Conservation (phyloP, 2,329 filamentous ascomycete species). For the Xylaria sp. region DNA sequence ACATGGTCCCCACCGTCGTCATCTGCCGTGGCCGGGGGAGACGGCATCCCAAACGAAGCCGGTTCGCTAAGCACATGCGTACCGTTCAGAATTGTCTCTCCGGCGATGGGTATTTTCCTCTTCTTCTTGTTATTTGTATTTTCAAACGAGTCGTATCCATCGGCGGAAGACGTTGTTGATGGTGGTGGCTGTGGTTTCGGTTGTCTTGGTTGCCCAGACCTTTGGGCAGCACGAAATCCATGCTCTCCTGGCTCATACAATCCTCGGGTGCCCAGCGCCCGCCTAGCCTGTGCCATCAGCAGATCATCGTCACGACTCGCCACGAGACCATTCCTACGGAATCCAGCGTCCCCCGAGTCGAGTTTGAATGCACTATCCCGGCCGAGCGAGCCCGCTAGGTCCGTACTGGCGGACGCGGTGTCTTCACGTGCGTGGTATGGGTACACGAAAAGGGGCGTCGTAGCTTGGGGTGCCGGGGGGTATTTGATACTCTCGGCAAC, state of each 20-base stretch:
- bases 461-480: constrained; percentile 77
- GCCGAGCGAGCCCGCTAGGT: constrained; percentile 42
- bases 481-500: constrained; percentile 85
- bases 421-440: constrained; percentile 69
- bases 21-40: constrained; percentile 50
- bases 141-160: constrained; percentile 97
- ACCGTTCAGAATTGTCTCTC: constrained; percentile 67
- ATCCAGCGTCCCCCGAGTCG: constrained; percentile 53
- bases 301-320: constrained; percentile 43
- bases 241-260: constrained; percentile 60
- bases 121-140: constrained; percentile 99
- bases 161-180: constrained; percentile 76
- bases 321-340: constrained; percentile 45
- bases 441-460: constrained; percentile 80
- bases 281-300: constrained; percentile 42
- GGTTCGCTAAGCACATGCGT: constrained; percentile 55
- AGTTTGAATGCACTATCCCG: constrained; percentile 49
- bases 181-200: constrained; percentile 66
- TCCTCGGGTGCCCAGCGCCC: constrained; percentile 57
- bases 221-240: constrained; percentile 56
- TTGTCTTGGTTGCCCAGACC: constrained; percentile 59
- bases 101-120: constrained; percentile 92
- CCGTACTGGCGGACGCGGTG: constrained; percentile 50
- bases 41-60: constrained; percentile 49
- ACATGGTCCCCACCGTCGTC: constrained; percentile 51